A percentile compares a stretch with the other conserved stretches of the same genome.
These are phyloP conservation scores for Xanthoceras sorbifolium DNA, from an alignment of 345 rosid genomes.

Conservation along the genomic window DNA sequence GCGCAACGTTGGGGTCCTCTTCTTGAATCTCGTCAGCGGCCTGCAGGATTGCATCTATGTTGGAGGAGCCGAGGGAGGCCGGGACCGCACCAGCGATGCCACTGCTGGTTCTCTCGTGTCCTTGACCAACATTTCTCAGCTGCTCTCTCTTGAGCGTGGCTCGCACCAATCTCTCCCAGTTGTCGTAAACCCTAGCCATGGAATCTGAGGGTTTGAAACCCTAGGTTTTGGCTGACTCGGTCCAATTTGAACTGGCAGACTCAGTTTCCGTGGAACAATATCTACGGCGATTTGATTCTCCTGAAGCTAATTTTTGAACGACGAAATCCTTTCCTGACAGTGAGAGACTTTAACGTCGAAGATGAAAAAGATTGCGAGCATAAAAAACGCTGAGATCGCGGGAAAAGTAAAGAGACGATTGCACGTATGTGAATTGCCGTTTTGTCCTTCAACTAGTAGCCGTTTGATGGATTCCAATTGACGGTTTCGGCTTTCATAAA, in stretches of 20 bases:
- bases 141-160: conserved; percentile 86
- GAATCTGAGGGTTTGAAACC: conserved; percentile 25
- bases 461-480: not conserved
- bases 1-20: conserved; percentile 76
- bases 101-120: conserved; percentile 55
- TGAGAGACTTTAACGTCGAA: not conserved
- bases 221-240: conserved; percentile 5
- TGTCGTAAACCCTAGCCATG: conserved; percentile 70
- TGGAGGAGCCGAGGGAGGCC: conserved; percentile 77
- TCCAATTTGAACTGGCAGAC: not conserved
- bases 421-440: not conserved
- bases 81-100: conserved; percentile 92
- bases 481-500: not conserved
- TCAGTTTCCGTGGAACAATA: not conserved
- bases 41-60: conserved; percentile 85
- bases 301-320: not conserved
- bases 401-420: not conserved
- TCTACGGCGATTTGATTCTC: not conserved
- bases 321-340: not conserved
- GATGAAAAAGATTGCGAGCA: not conserved
- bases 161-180: conserved; percentile 88
- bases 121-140: conserved; percentile 58
- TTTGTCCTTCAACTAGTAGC: not conserved
- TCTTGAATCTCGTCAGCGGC: conserved; percentile 94
- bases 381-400: conserved; percentile 20